Conservation (phyloP, 225 moss, liverwort and hornwort genomes). For the Pleurozium schreberi region DNA sequence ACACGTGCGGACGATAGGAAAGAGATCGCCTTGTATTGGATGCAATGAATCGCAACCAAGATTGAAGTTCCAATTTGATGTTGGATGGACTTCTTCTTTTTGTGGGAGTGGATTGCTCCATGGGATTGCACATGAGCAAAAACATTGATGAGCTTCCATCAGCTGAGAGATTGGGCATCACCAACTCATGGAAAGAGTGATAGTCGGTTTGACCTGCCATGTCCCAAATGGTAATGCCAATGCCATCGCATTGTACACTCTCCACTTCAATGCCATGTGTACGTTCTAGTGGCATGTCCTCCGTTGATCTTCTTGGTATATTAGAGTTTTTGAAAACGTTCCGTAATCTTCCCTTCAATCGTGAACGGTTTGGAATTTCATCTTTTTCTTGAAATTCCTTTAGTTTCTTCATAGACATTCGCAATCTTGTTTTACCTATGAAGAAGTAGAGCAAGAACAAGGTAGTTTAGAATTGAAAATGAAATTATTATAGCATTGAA, state of each 20-base stretch:
- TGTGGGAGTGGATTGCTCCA: rapidly evolving
- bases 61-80: not conserved
- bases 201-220: not conserved
- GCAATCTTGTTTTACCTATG: not conserved
- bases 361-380: too few species aligned
- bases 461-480: not conserved
- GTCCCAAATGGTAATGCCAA: not conserved
- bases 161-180: not conserved
- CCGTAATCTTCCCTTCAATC: rapidly evolving
- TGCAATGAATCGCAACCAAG: not conserved
- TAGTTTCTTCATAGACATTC: not conserved
- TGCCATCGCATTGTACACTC: not conserved
- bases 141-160: not conserved
- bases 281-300: not conserved
- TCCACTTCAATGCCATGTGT: not conserved
- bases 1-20: not conserved
- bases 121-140: not conserved
- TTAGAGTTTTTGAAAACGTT: rapidly evolving
- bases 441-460: not conserved
- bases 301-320: rapidly evolving
- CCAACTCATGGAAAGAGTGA: not conserved
- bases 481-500: too few species aligned
- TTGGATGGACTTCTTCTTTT: not conserved
- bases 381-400: not conserved
- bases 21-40: not conserved